Evolutionary conservation across 805 yeast genomes (phyloP), one percentile per base, ranked within the genome.

Genomic region (Cyberlindnera petersonii): DNA sequence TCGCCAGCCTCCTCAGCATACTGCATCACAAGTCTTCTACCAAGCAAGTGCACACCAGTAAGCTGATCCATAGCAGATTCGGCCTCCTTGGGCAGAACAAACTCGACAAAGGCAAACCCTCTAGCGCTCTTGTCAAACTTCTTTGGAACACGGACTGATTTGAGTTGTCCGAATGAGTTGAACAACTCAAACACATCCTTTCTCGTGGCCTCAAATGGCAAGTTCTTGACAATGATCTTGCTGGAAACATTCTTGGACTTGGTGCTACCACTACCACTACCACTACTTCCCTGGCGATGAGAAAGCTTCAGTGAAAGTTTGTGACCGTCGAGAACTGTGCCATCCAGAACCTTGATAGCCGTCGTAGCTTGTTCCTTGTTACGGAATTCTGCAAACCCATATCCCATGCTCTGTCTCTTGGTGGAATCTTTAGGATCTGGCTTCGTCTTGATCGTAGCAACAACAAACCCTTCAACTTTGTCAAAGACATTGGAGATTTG

Each of bases 41-140:
- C 98, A 36, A 93, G 73, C 65, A 93, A 82, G 73, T 93, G 98
- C 3, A 94, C 96, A 44, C 98, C 98, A 59, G 82, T 84, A 48
- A 93, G 74, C 59, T 89, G 91, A 52, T 82, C 81, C 91, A 93
- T 84, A 11, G 98, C 98, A 57, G 72, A 78, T 59, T 84, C 95
- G 1, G 98, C 97, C 63, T 93, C 98, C 60, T 86, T 80, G 17
- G 86, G 73, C 28, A 93, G 68, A 9, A 84, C 69, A 58, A 84
- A 93, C 64, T 93, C 98, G 32, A 94, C 96, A 61, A 93, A 93
- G 0, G 98, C 98, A 69, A 93, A 93, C 59, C 98, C 98, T 60
- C 98, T 79, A 10, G 97, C 95, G 26, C 87, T 75, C 58, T 83
- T 85, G 71, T 93, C 95, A 68, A 91, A 89, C 61, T 93, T 93